Conservation (phyloP, 1,139 yeast species). For the Yamadazyma diospyri region DNA sequence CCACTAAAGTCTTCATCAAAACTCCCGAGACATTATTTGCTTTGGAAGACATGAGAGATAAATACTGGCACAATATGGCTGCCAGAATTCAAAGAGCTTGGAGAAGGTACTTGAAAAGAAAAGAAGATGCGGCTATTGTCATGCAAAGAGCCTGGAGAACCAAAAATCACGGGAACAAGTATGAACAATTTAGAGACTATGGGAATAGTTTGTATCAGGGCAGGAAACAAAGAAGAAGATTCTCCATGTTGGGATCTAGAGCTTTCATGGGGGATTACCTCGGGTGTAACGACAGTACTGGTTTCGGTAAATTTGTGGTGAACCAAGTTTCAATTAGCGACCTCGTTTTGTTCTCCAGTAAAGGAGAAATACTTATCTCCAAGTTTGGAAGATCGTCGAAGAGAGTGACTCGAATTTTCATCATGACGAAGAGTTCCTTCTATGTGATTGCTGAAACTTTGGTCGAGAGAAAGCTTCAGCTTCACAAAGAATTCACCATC, state of each 20-base stretch:
- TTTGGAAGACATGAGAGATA: conserved; percentile 93
- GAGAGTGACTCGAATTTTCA: conserved; percentile 67
- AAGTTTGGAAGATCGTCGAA: conserved; percentile 93
- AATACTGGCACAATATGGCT: conserved; percentile 98
- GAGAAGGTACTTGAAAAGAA: conserved; percentile 77
- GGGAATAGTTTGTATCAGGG: conserved; percentile 70
- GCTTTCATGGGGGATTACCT: conserved; percentile 94
- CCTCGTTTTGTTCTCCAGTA: conserved; percentile 68
- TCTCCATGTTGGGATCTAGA: conserved; percentile 84
- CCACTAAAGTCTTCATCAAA: conserved; percentile 91
- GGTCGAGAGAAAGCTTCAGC: conserved; percentile 67
- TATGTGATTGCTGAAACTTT: conserved; percentile 71
- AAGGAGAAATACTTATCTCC: conserved; percentile 76
- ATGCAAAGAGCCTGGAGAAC: conserved; percentile 87
- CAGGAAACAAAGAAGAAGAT: conserved; percentile 84
- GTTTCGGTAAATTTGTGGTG: conserved; percentile 66
- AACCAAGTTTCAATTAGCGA: conserved; percentile 70
- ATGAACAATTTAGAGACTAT: conserved; percentile 76
- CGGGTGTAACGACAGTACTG: conserved; percentile 71
- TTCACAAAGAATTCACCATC: conserved; percentile 61
- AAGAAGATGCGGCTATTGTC: conserved; percentile 81
- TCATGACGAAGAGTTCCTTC: conserved; percentile 60
- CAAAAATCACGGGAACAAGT: conserved; percentile 75
- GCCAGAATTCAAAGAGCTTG: conserved; percentile 96
- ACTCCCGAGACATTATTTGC: conserved; percentile 97